Evolutionary conservation across 2,329 filamentous ascomycete species (phyloP).

Genomic region (Colletotrichum spaethianum): DNA sequence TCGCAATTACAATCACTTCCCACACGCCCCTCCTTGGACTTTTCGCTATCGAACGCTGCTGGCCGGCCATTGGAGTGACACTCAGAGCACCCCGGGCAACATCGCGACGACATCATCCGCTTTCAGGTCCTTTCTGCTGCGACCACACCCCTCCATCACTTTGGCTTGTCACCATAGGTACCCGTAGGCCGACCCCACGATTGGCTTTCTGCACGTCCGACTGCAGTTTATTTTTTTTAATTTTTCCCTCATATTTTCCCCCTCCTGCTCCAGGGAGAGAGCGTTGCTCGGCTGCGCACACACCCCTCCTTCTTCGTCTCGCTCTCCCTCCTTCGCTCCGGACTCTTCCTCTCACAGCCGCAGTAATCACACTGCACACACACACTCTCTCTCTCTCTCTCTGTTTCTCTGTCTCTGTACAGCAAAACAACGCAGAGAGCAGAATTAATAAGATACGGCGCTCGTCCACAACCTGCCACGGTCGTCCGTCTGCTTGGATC

Average conservation of each 20-base stretch:
- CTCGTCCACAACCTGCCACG: constrained; percentile 20
- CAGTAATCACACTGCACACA: background rate
- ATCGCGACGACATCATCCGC: constrained; percentile 34
- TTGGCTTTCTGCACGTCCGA: constrained; percentile 11
- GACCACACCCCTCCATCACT: constrained; percentile 32
- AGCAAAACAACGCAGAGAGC: constrained; percentile 8
- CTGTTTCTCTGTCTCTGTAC: background rate
- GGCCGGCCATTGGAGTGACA: constrained; percentile 34
- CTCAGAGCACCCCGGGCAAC: constrained; percentile 41
- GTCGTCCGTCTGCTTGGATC: background rate
- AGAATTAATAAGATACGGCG: constrained; percentile 32
- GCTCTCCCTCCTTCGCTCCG: constrained; percentile 16
- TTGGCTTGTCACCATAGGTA: constrained; percentile 5
- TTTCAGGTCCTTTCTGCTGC: constrained; percentile 35
- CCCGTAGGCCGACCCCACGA: constrained; percentile 11
- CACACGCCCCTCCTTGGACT: constrained; percentile 23
- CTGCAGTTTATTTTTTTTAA: constrained; percentile 2
- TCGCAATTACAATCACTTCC: constrained; percentile 13
- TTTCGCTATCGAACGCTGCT: constrained; percentile 12
- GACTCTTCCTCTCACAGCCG: constrained; percentile 21
- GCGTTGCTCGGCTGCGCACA: constrained; percentile 34
- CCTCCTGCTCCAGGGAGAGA: background rate
- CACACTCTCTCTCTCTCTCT: too few relatives aligned
- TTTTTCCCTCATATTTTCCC: background rate
- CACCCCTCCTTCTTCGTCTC: constrained; percentile 20